Evolutionary conservation across 208 protist genomes (phyloP).

Genomic region (Crithidia sp.): DNA sequence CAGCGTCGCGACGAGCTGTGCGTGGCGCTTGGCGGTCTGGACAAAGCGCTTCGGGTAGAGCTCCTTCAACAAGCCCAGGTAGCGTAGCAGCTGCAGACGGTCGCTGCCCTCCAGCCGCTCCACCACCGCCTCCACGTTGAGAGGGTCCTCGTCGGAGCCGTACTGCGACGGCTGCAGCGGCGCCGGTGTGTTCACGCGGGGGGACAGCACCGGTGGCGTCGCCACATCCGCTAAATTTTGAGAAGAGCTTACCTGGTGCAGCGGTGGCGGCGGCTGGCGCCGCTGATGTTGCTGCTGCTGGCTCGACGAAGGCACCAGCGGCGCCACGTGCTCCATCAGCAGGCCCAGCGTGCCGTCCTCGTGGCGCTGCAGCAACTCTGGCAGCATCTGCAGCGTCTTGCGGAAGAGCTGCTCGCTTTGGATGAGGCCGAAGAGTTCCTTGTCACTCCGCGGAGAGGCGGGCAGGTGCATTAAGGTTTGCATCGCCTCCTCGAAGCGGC

Average conservation of each 20-base stretch:
- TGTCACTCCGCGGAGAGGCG: constrained; percentile 30
- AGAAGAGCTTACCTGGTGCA: background rate
- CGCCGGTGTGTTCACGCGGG: constrained; percentile 2
- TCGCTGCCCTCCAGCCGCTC: constrained; percentile 49
- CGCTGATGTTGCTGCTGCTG: background rate
- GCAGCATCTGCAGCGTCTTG: constrained; percentile 51
- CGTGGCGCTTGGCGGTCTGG: constrained; percentile 38
- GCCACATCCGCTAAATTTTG: background rate
- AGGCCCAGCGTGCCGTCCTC: constrained; percentile 52
- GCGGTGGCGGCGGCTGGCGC: background rate
- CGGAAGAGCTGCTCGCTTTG: constrained; percentile 37
- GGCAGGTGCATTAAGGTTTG: constrained; percentile 60
- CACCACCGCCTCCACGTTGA: constrained; percentile 52
- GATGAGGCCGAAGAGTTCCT: constrained; percentile 30
- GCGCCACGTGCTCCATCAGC: constrained; percentile 49
- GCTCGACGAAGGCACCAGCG: constrained; percentile 3
- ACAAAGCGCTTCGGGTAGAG: constrained; percentile 31
- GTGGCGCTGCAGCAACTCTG: constrained; percentile 60
- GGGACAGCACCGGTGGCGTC: background rate
- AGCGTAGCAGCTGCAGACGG: constrained; percentile 57
- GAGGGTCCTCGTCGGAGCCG: constrained; percentile 30
- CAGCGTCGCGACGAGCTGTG: constrained; percentile 71
- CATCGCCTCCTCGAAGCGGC: constrained; percentile 64
- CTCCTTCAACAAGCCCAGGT: constrained; percentile 53
- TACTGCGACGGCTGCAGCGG: constrained; percentile 14